Evolutionary conservation across 257 asterid species (phyloP).

Genomic region (Solanum boliviense): DNA sequence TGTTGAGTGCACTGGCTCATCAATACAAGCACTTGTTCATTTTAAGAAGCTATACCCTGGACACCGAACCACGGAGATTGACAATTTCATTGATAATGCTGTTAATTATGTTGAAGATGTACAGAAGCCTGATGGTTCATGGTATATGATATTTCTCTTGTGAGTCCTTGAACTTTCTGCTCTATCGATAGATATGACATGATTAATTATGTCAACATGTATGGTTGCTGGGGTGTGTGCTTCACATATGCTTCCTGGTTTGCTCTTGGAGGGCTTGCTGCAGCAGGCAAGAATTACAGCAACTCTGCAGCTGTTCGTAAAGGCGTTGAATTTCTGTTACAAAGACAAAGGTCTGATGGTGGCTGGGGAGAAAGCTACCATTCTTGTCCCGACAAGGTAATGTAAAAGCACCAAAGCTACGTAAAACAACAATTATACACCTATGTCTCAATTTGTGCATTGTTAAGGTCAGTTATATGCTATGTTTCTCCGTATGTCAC

Average conservation of each 20-base stretch:
- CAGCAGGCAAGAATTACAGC: constrained; percentile 41
- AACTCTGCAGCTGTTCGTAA: constrained; percentile 37
- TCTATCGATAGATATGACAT: neutral
- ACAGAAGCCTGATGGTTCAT: constrained; percentile 72
- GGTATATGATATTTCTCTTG: constrained; percentile 19
- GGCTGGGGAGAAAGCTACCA: constrained; percentile 87
- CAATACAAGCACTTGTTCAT: constrained; percentile 51
- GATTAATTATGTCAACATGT: constrained; percentile 17
- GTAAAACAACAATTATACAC: neutral
- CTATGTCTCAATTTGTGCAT: neutral
- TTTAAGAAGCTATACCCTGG: constrained; percentile 48
- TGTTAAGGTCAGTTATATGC: neutral
- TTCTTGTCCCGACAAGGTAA: constrained; percentile 15
- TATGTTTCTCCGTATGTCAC: neutral
- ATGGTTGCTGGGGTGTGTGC: constrained; percentile 79
- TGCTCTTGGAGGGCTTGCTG: constrained; percentile 61
- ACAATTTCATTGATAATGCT: constrained; percentile 27
- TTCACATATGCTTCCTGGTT: constrained; percentile 76
- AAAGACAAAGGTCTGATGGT: constrained; percentile 52
- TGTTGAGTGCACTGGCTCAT: constrained; percentile 71
- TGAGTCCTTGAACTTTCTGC: neutral
- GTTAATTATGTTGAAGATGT: constrained; percentile 34
- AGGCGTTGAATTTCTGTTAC: constrained; percentile 44
- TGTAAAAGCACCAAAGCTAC: no score
- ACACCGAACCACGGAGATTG: constrained; percentile 48